These are phyloP conservation scores for Xylaria telfairii DNA, from an alignment of 495 filamentous ascomycete species.

Conservation along the genomic window DNA sequence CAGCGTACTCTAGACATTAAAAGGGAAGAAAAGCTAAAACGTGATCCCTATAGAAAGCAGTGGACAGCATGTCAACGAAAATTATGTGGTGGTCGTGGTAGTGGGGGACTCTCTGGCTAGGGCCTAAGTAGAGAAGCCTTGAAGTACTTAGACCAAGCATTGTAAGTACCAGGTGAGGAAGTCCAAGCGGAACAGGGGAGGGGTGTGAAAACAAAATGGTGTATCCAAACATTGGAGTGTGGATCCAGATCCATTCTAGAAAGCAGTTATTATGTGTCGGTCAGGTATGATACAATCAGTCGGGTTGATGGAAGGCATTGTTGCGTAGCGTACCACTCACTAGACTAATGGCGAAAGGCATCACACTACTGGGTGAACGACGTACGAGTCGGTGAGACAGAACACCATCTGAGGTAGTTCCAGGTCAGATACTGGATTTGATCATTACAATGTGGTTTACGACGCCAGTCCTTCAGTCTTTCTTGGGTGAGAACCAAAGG, in stretches of 20 bases:
- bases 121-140: constrained; percentile 32
- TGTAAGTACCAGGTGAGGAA: constrained; percentile 28
- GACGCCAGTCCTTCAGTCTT: not conserved
- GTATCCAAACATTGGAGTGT: constrained; percentile 39
- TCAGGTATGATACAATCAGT: constrained; percentile 37
- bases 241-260: constrained; percentile 37
- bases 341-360: constrained; percentile 24
- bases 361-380: constrained; percentile 29
- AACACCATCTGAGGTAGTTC: constrained; percentile 19
- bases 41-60: constrained; percentile 33
- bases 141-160: constrained; percentile 24
- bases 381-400: constrained; percentile 31
- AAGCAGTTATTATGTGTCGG: constrained; percentile 39
- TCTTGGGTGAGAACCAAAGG: constrained; percentile 27
- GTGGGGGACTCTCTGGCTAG: constrained; percentile 32
- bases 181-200: constrained; percentile 37
- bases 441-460: constrained; percentile 22
- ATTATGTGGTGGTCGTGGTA: constrained; percentile 33
- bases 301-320: constrained; percentile 42
- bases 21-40: constrained; percentile 41
- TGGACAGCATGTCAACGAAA: constrained; percentile 37
- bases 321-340: constrained; percentile 34
- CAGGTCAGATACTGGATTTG: constrained; percentile 17
- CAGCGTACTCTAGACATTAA: constrained; percentile 41
- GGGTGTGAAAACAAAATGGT: constrained; percentile 33